Percentiles rank a stretch among this genome's conserved stretches.
Evolutionary conservation across 2,329 filamentous ascomycete genomes (phyloP).

Genomic region (Calonectria hawksworthii): DNA sequence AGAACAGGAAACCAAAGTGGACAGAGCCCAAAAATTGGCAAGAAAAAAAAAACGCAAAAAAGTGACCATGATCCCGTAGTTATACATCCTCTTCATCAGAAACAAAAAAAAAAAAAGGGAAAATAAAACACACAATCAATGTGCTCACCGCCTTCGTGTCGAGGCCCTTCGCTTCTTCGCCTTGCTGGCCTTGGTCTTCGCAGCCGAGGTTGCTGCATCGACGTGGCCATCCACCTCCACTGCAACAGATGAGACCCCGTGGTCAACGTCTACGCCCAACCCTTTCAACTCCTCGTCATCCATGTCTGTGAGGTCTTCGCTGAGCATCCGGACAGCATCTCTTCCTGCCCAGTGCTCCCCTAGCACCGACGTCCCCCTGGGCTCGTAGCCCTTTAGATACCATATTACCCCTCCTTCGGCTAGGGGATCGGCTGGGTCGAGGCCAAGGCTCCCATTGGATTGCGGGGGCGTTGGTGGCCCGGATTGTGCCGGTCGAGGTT

Average conservation of each 20-base stretch:
- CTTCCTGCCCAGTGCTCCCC: constrained; percentile 77
- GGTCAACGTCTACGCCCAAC: constrained; percentile 68
- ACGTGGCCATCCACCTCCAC: constrained; percentile 44
- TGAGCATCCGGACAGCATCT: constrained; percentile 77
- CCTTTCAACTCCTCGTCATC: constrained; percentile 91
- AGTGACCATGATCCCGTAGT: constrained; percentile 24
- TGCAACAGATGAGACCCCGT: constrained; percentile 49
- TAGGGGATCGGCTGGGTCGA: constrained; percentile 67
- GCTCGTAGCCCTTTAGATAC: constrained; percentile 88
- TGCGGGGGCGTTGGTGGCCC: constrained; percentile 77
- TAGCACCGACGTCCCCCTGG: constrained; percentile 82
- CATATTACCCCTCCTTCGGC: constrained; percentile 85
- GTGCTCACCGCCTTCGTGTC: constrained; percentile 49
- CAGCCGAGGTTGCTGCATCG: constrained; percentile 35
- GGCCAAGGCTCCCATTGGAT: constrained; percentile 70
- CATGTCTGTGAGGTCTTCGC: constrained; percentile 91
- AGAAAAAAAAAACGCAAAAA: constrained; percentile 26
- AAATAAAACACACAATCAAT: not conserved
- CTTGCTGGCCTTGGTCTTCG: constrained; percentile 48
- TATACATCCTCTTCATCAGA: constrained; percentile 27
- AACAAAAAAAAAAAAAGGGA: not conserved
- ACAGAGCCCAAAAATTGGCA: not conserved
- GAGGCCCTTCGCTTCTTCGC: constrained; percentile 53
- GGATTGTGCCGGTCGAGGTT: constrained; percentile 47
- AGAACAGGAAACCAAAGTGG: not conserved